Base-by-base conservation (phyloP, 176 grass and related monocot species). In the Stipa capillata region DNA sequence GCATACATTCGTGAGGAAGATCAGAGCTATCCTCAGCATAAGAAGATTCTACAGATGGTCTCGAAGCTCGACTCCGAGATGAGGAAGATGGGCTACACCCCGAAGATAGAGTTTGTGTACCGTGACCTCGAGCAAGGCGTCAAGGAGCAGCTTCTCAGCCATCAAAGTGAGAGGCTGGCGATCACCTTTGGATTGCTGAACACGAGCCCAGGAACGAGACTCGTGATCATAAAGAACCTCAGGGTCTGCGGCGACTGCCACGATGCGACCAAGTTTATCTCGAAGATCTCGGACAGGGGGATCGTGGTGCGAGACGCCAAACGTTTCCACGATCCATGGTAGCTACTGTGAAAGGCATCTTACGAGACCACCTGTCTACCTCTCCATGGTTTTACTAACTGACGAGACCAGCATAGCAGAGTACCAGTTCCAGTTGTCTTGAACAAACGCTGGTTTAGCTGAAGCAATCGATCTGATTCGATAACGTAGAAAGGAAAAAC, bases 181-280 rank as follows among this genome's bases (percentile, higher is more conserved):
- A 82, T 90, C 8, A 87, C 91, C 59, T 90, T 93, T 5, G 87
- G 84, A 18, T 15, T 90, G 44, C 74, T 93, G 77, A 89, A 82
- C 57, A 93, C 87, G 2, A 59, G 66, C 32, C 87, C 87, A 2
- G 81, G 87, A 35, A 87, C 87, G 18, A 82, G 87, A 36, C 85
- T 89, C 29, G 84, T 93, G 35, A 64, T 93, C 63, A 85, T 93
- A 33, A 90, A 93, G 84, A 93, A 93, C 67, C 82, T 87, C 62
- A 87, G 91, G 77, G 60, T 93, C 17, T 86, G 80, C 9, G 84
- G 87, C 7, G 56, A 89, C 47, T 89, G 87, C 65, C 91, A 93
- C 23, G 81, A 85, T 0, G 91, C 84, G 11, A 87, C 84, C 72
- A 93, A 87, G 72, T 89, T 74, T 28, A 85, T 93, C 27, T 84